Evolutionary conservation across 1,139 yeast genomes (phyloP).

Genomic region (Scheffersomyces titani): DNA sequence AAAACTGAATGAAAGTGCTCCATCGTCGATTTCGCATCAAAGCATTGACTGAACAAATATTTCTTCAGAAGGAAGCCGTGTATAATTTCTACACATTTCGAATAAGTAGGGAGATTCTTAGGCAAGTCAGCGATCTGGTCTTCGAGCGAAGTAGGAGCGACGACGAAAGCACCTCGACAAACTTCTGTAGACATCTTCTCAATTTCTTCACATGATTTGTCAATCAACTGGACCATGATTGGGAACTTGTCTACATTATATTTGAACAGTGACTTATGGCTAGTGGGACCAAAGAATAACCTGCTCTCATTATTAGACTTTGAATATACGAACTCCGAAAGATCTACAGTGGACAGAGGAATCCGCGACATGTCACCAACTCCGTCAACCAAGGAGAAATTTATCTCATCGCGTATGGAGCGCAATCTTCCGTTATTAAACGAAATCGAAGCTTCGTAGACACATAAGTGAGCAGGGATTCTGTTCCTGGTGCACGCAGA

Average conservation of each 20-base stretch:
- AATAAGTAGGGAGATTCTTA: neutral
- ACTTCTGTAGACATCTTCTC: neutral
- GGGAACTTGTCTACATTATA: neutral
- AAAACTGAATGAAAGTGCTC: neutral
- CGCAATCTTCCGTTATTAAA: neutral
- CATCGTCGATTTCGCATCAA: neutral
- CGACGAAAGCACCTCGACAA: neutral
- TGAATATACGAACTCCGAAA: neutral
- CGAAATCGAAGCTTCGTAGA: neutral
- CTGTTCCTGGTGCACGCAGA: neutral
- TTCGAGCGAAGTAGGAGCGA: neutral
- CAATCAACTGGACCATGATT: neutral
- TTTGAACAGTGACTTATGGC: slow-evolving; percentile 1
- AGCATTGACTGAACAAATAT: neutral
- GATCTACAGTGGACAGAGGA: neutral
- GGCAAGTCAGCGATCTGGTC: neutral
- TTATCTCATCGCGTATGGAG: neutral
- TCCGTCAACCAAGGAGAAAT: neutral
- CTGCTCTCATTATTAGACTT: neutral
- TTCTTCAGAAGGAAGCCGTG: neutral
- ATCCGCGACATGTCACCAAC: neutral
- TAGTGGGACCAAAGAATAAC: slow-evolving; percentile 2
- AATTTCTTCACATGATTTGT: neutral
- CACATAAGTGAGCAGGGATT: neutral
- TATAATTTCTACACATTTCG: neutral